Percentiles rank a stretch among this genome's conserved stretches.
These are phyloP conservation scores for Ophiostoma australiae DNA, from an alignment of 2,329 filamentous ascomycete species.

Conservation along the genomic window DNA sequence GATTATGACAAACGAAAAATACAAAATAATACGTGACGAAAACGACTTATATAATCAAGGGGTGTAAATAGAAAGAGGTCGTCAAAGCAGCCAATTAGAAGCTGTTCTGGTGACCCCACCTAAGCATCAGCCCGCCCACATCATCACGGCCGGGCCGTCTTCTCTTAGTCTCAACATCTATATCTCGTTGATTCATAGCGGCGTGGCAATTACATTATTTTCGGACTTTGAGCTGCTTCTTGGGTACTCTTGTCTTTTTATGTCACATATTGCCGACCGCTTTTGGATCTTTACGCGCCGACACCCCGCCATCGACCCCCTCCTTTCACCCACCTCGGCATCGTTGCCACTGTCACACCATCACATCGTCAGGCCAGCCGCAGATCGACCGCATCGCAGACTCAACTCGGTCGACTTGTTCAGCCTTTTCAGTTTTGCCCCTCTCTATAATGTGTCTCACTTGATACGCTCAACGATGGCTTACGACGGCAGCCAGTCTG, in stretches of 20 bases:
- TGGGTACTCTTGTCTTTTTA: neutral
- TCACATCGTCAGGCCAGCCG: neutral
- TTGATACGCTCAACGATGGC: neutral
- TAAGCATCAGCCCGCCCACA: neutral
- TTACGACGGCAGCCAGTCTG: conserved; percentile 5
- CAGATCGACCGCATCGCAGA: neutral
- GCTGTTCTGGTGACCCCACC: neutral
- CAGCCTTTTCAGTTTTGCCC: neutral
- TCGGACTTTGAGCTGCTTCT: neutral
- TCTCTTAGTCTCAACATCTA: neutral
- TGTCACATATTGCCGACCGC: neutral
- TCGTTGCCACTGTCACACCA: neutral
- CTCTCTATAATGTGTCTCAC: neutral
- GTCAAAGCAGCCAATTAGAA: neutral
- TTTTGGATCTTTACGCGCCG: neutral
- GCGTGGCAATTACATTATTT: neutral
- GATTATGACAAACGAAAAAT: too few relatives aligned
- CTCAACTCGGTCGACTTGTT: neutral
- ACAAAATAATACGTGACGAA: neutral
- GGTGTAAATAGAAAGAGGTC: neutral
- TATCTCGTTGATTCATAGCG: neutral
- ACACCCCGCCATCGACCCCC: neutral
- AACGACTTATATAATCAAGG: neutral
- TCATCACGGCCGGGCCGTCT: neutral
- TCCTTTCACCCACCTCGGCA: neutral